These are phyloP conservation scores for Volvox carteri DNA, from an alignment of 163 green algal genomes.

Conservation along the genomic window DNA sequence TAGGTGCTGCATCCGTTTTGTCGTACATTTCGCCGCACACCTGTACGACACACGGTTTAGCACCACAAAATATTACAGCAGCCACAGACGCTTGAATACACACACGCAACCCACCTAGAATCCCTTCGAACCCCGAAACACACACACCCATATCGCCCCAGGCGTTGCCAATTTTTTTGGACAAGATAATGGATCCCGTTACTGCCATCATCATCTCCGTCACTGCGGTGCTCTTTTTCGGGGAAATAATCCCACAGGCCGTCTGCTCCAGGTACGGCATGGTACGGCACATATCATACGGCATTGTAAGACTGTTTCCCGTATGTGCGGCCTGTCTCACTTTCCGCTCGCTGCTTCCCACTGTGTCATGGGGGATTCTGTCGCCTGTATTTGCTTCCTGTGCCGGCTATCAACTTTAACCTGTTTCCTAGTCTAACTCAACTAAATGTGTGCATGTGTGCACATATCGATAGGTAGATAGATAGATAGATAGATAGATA, in stretches of 20 bases:
- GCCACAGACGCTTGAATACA: not conserved
- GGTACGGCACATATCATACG: not conserved
- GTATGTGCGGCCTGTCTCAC: too few species aligned
- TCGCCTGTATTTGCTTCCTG: too few species aligned
- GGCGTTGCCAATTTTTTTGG: conserved; percentile 92
- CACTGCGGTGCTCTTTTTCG: conserved; percentile 92
- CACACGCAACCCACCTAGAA: not conserved
- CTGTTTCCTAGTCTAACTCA: too few species aligned
- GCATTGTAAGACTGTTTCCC: not conserved
- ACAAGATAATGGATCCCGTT: conserved; percentile 86
- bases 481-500: too few species aligned
- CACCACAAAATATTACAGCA: not conserved
- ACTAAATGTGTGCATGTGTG: too few species aligned
- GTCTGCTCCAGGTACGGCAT: conserved; percentile 84
- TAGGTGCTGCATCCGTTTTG: too few species aligned
- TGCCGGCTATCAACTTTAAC: too few species aligned
- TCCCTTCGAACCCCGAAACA: not conserved
- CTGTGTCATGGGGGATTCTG: too few species aligned
- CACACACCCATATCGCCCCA: conserved; percentile 48
- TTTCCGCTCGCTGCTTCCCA: too few species aligned
- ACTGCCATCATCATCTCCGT: conserved; percentile 89
- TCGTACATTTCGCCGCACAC: too few species aligned
- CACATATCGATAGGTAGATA: too few species aligned
- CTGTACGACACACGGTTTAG: too few species aligned
- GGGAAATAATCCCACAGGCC: conserved; percentile 93